phyloP scores from a whole-genome alignment of 164 flowering plant genomes.

The Euptelea pleiosperma region DNA sequence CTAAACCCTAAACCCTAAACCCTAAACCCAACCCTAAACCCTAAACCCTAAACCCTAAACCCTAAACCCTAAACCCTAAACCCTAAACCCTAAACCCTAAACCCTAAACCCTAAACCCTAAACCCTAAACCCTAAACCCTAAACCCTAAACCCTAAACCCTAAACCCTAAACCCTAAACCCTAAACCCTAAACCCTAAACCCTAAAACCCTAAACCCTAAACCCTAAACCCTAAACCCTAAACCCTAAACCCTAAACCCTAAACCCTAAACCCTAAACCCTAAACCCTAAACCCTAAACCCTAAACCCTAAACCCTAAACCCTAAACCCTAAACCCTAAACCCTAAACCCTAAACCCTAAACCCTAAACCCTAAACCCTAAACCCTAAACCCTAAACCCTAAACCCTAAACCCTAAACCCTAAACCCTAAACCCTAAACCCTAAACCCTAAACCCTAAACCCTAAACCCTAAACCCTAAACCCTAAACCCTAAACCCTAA shows the following conservation, averaged over 20 bases:
- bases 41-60: conserved; percentile 2
- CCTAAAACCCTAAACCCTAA: conserved; percentile 6
- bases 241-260: conserved; percentile 13
- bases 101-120: conserved; percentile 1
- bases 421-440: not conserved
- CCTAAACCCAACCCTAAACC: conserved; percentile 4
- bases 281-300: conserved; percentile 2
- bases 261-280: conserved; percentile 4
- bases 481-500: conserved; percentile 10
- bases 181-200: conserved; percentile 7
- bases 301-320: conserved; percentile 1
- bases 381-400: not conserved
- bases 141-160: conserved; percentile 14
- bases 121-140: conserved; percentile 14
- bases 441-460: conserved; percentile 9
- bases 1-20: not conserved
- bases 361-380: not conserved
- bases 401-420: conserved; percentile 2
- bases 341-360: too few relatives aligned
- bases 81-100: not conserved
- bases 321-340: not conserved
- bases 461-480: conserved; percentile 8
- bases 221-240: conserved; percentile 11
- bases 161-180: conserved; percentile 15
- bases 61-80: conserved; percentile 2